Evolutionary conservation across 768 basidiomycete genomes (phyloP), one percentile per base, ranked within the genome.

Genomic region (Auriscalpium vulgare): DNA sequence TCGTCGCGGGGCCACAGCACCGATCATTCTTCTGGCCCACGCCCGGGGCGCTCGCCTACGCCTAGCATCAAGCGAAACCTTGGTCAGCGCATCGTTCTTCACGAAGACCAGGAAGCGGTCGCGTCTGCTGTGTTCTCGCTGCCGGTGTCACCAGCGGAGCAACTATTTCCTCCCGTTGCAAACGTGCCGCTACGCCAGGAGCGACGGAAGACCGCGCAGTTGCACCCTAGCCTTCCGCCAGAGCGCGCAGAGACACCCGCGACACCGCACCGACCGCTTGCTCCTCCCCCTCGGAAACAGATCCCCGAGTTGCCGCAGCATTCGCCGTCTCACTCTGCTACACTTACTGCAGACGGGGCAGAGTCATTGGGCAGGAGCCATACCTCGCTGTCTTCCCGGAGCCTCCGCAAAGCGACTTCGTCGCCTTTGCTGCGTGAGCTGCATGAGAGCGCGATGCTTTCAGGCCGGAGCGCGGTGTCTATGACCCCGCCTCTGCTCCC

Each of bases 231-330:
- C 58, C 75, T 75, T 46, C 69, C 79, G 40, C 80, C 81, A 19
- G 59, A 72, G 37, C 82, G 87, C 14, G 83, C 80, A 13, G 84
- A 85, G 58, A 88, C 85, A 0, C 88, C 88, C 11, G 67, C 73
- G 13, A 79, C 76, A 10, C 81, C 76, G 19, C 70, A 83, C 58
- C 80, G 77, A 1, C 83, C 86, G 19, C 74, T 90, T 17, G 74
- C 82, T 2, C 88, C 86, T 37, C 81, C 88, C 6, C 87, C 88
- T 10, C 75, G 82, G 49, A 77, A 75, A 60, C 70, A 75, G 61
- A 67, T 77, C 34, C 66, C 78, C 55, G 78, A 74, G 53, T 70
- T 78, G 9, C 65, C 76, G 17, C 78, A 77, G 61, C 86, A 84
- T 13, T 68, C 74, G 38, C 87, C 85, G 2, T 83, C 85, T 61